Conservation (phyloP, 2,329 filamentous ascomycete genomes). For the Hymenoscyphus fructigenus region DNA sequence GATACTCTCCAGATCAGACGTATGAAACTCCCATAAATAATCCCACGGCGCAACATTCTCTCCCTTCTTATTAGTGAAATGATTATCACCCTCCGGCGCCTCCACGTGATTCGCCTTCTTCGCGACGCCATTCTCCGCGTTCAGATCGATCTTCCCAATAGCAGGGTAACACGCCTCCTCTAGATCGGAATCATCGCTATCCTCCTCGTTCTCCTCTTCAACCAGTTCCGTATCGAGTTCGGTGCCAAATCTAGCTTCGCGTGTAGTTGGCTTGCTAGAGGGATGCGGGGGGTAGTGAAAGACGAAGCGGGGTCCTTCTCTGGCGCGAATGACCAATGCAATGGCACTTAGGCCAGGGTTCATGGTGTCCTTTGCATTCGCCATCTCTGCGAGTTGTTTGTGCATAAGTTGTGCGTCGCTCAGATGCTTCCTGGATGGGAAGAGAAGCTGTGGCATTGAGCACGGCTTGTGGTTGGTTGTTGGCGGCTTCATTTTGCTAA, state of each 20-base stretch:
- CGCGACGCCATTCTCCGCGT: slow-evolving; percentile 21
- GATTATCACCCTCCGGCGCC: slow-evolving; percentile 35
- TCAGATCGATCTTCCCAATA: slow-evolving; percentile 27
- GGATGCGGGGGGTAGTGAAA: slow-evolving; percentile 78
- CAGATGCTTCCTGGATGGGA: background rate
- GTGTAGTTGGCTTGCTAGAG: slow-evolving; percentile 39
- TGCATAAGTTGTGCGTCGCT: background rate
- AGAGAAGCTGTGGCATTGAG: background rate
- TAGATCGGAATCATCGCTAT: slow-evolving; percentile 43
- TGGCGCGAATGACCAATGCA: slow-evolving; percentile 50
- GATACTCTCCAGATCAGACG: slow-evolving; percentile 77
- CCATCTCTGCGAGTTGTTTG: slow-evolving; percentile 11
- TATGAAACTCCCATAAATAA: slow-evolving; percentile 69
- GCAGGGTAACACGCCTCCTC: slow-evolving; percentile 46
- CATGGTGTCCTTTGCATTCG: slow-evolving; percentile 13
- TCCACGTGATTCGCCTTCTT: slow-evolving; percentile 28
- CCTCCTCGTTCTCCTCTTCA: slow-evolving; percentile 21
- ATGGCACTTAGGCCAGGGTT: slow-evolving; percentile 50
- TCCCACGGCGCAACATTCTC: slow-evolving; percentile 67
- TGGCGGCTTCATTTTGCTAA: background rate
- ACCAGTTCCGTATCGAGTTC: slow-evolving; percentile 34
- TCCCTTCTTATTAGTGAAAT: slow-evolving; percentile 54
- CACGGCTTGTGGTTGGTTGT: background rate
- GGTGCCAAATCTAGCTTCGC: slow-evolving; percentile 33
- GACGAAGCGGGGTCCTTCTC: slow-evolving; percentile 77